A percentile compares a stretch with the other conserved stretches of the same genome.
Conservation (phyloP, 805 yeast genomes). For the Ogataea nitratoaversa region DNA sequence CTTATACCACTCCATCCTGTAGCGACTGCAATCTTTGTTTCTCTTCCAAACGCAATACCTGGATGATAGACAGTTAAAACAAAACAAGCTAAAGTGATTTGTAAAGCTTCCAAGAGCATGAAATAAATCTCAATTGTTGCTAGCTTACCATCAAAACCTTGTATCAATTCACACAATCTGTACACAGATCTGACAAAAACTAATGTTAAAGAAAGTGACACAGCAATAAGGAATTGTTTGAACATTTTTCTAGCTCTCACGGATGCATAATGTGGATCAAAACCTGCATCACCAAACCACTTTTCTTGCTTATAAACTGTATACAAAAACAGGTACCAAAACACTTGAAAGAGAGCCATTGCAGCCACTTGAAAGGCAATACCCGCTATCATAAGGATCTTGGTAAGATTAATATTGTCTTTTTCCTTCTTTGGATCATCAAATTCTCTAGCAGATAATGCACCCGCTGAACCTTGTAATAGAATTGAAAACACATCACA, state of each 20-base stretch:
- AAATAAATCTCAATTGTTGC: conserved; percentile 57
- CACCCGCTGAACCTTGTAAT: conserved; percentile 79
- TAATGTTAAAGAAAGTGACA: conserved; percentile 18
- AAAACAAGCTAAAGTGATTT: conserved; percentile 49
- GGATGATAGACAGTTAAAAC: conserved; percentile 59
- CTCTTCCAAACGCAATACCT: conserved; percentile 45
- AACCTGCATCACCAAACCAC: conserved; percentile 19
- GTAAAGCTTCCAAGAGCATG: conserved; percentile 55
- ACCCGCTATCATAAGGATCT: conserved; percentile 57
- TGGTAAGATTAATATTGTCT: conserved; percentile 45
- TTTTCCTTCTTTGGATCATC: conserved; percentile 11
- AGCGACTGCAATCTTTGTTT: conserved; percentile 1
- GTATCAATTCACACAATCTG: conserved; percentile 65
- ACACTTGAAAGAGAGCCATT: conserved; percentile 50
- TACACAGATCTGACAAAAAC: conserved; percentile 67
- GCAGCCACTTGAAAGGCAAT: conserved; percentile 65
- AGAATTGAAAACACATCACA: conserved; percentile 65
- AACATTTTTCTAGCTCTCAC: background rate
- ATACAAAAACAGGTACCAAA: conserved; percentile 43
- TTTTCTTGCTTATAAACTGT: conserved; percentile 28
- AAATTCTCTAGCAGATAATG: conserved; percentile 51
- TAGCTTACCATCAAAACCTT: conserved; percentile 68
- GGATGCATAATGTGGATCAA: background rate
- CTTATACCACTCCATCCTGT: background rate
- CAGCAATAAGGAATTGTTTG: background rate